Evolutionary conservation across 768 basidiomycete genomes (phyloP).

Genomic region (Boletus edulis): DNA sequence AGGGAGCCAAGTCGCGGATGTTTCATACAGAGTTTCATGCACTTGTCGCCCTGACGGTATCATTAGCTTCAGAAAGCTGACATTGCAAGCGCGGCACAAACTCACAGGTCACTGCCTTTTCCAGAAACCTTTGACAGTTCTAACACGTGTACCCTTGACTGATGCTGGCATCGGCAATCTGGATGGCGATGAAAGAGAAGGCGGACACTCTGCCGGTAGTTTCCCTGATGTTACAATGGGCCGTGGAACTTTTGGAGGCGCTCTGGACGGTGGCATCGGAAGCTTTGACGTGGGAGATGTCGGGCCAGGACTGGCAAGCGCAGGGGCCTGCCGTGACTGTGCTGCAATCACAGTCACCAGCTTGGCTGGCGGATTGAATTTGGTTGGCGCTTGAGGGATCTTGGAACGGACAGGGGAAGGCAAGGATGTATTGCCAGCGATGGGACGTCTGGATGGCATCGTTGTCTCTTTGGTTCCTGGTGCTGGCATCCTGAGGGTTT

Average conservation of each 20-base stretch:
- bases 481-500: slow-evolving; percentile 17
- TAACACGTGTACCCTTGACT: slow-evolving; percentile 18
- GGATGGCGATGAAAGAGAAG: slow-evolving; percentile 6
- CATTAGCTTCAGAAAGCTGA: not conserved
- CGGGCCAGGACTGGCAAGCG: not conserved
- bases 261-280: slow-evolving; percentile 16
- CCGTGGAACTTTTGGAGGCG: slow-evolving; percentile 8
- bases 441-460: slow-evolving; percentile 17
- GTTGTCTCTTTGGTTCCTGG: not conserved
- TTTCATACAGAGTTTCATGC: slow-evolving; percentile 8
- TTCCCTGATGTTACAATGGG: slow-evolving; percentile 5
- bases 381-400: slow-evolving; percentile 24
- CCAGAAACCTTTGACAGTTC: slow-evolving; percentile 33
- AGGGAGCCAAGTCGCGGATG: not conserved
- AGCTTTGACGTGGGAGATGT: slow-evolving; percentile 21
- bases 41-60: not conserved
- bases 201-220: not conserved
- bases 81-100: not conserved
- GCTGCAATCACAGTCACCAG: slow-evolving; percentile 28
- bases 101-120: slow-evolving; percentile 24
- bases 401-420: slow-evolving; percentile 12
- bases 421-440: not conserved
- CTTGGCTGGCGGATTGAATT: slow-evolving; percentile 30
- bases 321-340: slow-evolving; percentile 17
- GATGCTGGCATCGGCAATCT: slow-evolving; percentile 27